These are phyloP conservation scores for Seminavis robusta DNA, from an alignment of 108 stramenopile species.

Conservation along the genomic window DNA sequence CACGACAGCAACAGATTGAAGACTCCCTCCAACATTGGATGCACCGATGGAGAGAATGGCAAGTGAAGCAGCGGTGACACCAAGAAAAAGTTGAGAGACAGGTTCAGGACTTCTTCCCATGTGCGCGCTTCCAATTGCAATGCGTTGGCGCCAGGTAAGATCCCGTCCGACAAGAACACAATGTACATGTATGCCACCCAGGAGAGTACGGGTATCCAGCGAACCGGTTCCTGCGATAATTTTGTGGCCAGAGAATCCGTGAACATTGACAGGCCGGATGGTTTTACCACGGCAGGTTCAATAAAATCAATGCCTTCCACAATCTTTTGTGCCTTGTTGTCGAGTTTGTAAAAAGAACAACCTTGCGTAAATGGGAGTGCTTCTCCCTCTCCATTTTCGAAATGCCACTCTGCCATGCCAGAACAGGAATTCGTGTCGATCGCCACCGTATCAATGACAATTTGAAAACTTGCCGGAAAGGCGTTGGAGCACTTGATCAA, in stretches of 20 bases:
- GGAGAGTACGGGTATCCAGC: conserved; percentile 48
- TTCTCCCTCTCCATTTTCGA: conserved; percentile 47
- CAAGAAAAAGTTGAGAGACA: conserved; percentile 83
- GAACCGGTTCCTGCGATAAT: conserved; percentile 58
- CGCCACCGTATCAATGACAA: conserved; percentile 63
- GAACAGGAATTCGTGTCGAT: conserved; percentile 1
- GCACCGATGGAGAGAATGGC: conserved; percentile 69
- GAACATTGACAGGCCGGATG: conserved; percentile 34
- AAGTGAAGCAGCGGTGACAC: conserved; percentile 70
- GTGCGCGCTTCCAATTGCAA: conserved; percentile 65
- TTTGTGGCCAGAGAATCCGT: conserved; percentile 40
- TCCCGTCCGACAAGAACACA: conserved; percentile 75
- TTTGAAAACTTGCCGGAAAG: conserved; percentile 56
- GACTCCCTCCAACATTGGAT: conserved; percentile 82
- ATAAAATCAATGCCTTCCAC: conserved; percentile 61
- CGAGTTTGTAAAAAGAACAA: conserved; percentile 60
- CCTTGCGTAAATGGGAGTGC: conserved; percentile 72
- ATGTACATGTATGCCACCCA: conserved; percentile 75
- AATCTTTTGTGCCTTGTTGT: conserved; percentile 35
- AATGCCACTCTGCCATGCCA: conserved; percentile 62
- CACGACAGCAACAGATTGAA: conserved; percentile 88
- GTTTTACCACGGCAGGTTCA: conserved; percentile 70
- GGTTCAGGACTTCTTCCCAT: conserved; percentile 82
- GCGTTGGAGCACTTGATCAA: conserved; percentile 41
- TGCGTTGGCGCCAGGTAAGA: conserved; percentile 69